Conservation (phyloP, 2,329 filamentous ascomycete genomes). For the Pochonia chlamydosporia region DNA sequence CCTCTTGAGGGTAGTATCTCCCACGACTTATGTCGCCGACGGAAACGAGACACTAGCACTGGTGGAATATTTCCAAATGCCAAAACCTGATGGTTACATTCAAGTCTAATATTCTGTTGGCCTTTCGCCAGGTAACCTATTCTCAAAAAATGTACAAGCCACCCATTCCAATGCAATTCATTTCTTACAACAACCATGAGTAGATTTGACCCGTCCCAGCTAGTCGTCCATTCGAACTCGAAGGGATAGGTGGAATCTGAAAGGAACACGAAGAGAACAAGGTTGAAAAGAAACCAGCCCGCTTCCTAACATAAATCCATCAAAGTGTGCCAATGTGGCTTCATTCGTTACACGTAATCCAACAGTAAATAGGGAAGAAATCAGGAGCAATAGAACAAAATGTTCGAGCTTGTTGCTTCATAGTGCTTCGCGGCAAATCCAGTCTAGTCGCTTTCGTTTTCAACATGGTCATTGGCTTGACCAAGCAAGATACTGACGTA, state of each 20-base stretch:
- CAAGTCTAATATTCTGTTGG: background rate
- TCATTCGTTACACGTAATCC: constrained; percentile 1
- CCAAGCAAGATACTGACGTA: background rate
- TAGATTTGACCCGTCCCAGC: too few relatives aligned
- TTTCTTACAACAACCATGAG: too few relatives aligned
- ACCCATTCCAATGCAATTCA: too few relatives aligned
- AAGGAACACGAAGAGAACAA: too few relatives aligned
- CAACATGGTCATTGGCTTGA: background rate
- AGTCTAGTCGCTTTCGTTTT: background rate
- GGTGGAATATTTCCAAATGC: too few relatives aligned
- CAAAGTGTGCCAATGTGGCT: constrained; percentile 9
- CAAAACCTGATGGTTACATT: background rate
- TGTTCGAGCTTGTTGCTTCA: background rate
- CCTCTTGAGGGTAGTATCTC: too few relatives aligned
- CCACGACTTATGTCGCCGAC: too few relatives aligned
- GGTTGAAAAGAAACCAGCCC: background rate
- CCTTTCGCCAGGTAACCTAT: too few relatives aligned
- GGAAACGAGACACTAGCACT: too few relatives aligned
- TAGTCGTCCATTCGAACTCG: too few relatives aligned
- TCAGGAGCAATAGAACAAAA: background rate
- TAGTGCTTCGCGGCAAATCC: background rate
- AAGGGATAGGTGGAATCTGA: too few relatives aligned
- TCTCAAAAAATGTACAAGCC: background rate
- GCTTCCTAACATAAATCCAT: background rate
- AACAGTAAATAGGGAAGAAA: background rate